These are phyloP conservation scores for Elsinoe arachidis DNA, from an alignment of 2,329 filamentous ascomycete genomes.

Conservation along the genomic window DNA sequence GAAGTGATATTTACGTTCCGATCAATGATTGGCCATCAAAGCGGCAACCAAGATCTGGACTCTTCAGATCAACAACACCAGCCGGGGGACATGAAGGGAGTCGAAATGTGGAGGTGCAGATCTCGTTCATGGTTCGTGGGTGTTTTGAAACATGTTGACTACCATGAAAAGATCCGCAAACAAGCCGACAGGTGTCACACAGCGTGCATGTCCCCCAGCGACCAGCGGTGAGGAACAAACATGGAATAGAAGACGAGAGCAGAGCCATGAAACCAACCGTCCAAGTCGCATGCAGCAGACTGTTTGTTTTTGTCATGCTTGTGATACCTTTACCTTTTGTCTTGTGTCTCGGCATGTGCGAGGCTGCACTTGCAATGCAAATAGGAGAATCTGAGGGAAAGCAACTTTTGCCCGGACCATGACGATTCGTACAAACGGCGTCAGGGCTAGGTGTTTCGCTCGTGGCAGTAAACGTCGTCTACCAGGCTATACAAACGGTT, in stretches of 20 bases:
- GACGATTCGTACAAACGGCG: constrained; percentile 1
- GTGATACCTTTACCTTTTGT: not conserved
- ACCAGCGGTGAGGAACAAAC: not conserved
- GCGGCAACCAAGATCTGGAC: constrained; percentile 3
- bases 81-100: not conserved
- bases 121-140: constrained; percentile 1
- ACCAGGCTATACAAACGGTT: constrained; percentile 3
- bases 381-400: not conserved
- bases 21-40: not conserved
- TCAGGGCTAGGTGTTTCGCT: not conserved
- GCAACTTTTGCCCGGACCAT: constrained; percentile 7
- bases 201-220: not conserved
- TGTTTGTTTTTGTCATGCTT: constrained; percentile 4
- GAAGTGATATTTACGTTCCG: not conserved
- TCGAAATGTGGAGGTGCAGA: constrained; percentile 7
- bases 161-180: not conserved
- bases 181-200: not conserved
- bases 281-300: not conserved
- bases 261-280: not conserved
- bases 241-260: not conserved
- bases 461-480: constrained; percentile 7
- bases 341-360: not conserved
- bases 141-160: constrained; percentile 7
- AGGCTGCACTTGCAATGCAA: not conserved
- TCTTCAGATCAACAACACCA: not conserved